phyloP scores from a whole-genome alignment of 148 eudicot species.

The Amaranthus hypochondriacus region DNA sequence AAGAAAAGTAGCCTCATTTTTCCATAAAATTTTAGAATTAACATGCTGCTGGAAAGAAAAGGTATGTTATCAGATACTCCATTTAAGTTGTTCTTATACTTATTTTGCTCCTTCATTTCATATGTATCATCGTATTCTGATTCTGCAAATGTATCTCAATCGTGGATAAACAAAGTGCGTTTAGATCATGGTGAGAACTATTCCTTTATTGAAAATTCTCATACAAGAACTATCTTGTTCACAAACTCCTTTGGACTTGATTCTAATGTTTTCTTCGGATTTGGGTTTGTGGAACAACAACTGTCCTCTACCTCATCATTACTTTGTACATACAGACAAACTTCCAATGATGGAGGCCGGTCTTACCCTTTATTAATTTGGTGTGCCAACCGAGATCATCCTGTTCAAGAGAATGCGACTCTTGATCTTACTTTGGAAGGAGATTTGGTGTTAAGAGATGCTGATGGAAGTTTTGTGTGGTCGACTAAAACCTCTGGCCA shows the following conservation, averaged over 20 bases:
- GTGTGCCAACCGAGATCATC: conserved; percentile 27
- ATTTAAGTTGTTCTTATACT: no score
- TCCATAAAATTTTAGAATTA: no score
- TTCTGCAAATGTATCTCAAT: neutral
- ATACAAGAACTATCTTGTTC: neutral
- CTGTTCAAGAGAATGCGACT: conserved; percentile 16
- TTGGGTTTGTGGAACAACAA: neutral
- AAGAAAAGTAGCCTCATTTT: no score
- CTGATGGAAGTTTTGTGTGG: conserved; percentile 19
- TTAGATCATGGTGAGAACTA: no score
- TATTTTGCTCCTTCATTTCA: no score
- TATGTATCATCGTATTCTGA: no score
- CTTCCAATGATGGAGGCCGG: neutral
- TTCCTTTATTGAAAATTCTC: neutral
- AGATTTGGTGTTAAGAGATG: conserved; percentile 19
- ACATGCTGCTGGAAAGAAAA: no score
- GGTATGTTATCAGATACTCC: no score
- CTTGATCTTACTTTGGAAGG: conserved; percentile 12
- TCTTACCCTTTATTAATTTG: conserved; percentile 22
- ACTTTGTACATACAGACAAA: neutral
- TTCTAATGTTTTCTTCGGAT: neutral
- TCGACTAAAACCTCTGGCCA: conserved; percentile 17
- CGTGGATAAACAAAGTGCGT: neutral
- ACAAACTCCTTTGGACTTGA: neutral
- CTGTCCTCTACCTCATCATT: neutral